A percentile compares a stretch with the other conserved stretches of the same genome.
These are phyloP conservation scores for Adansonia digitata DNA, from an alignment of 345 rosid species.

Conservation along the genomic window DNA sequence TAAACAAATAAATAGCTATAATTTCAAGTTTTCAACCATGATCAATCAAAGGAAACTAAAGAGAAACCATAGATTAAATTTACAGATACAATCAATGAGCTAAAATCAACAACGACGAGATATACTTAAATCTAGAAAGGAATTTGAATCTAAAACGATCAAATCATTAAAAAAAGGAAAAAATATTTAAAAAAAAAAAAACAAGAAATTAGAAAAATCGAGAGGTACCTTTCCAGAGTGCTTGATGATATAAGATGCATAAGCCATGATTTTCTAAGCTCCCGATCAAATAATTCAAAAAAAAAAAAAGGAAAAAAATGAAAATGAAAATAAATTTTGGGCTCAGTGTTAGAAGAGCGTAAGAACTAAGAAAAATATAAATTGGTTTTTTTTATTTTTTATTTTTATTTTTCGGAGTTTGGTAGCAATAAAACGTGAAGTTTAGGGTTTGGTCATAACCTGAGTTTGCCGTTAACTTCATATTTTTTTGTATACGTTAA, in stretches of 20 bases:
- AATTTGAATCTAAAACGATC: constrained; percentile 8
- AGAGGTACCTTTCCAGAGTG: constrained; percentile 52
- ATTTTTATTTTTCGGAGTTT: background rate
- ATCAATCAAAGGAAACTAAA: background rate
- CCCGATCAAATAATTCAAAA: background rate
- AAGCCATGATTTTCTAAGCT: constrained; percentile 40
- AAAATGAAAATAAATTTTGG: background rate
- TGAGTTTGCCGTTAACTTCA: too few relatives aligned
- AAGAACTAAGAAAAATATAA: background rate
- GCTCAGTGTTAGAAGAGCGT: background rate
- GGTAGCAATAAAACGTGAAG: background rate
- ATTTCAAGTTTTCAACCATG: background rate
- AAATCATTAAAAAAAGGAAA: background rate
- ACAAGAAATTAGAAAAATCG: background rate
- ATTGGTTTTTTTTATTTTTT: background rate
- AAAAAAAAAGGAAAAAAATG: background rate
- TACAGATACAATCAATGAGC: background rate
- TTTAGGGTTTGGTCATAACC: background rate
- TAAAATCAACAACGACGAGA: background rate
- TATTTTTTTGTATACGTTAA: too few relatives aligned
- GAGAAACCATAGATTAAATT: background rate
- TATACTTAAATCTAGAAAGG: background rate
- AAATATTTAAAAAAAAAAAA: background rate
- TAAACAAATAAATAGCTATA: too few relatives aligned
- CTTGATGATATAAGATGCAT: constrained; percentile 50